Percentiles rank a stretch among this genome's conserved stretches.
Evolutionary conservation across 305 asterid species (phyloP).

Genomic region (Plantago coronopus): DNA sequence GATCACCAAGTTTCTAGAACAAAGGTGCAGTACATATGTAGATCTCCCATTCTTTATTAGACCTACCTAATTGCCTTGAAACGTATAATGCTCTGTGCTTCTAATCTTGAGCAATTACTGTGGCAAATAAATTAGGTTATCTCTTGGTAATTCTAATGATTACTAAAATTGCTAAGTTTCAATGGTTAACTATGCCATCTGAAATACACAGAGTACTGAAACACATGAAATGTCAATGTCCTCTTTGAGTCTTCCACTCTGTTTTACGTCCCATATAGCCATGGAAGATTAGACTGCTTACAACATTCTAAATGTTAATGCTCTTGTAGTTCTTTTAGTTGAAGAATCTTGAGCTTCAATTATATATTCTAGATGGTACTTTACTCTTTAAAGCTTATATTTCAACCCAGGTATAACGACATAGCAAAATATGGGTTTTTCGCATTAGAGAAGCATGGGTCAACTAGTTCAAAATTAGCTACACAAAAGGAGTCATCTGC

Average conservation of each 20-base stretch:
- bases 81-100: not conserved
- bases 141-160: not conserved
- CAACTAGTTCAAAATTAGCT: slow-evolving; percentile 37
- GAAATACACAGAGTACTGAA: not conserved
- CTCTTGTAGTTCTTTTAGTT: not conserved
- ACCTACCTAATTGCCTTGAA: too few species aligned
- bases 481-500: slow-evolving; percentile 34
- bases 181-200: not conserved
- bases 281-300: slow-evolving; percentile 4
- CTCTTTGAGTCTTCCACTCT: slow-evolving; percentile 12
- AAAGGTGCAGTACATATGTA: too few species aligned
- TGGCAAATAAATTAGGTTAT: not conserved
- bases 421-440: slow-evolving; percentile 81
- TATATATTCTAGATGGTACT: slow-evolving; percentile 10
- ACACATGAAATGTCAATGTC: not conserved
- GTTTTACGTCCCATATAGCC: not conserved
- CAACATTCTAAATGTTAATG: slow-evolving; percentile 5
- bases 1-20: too few species aligned
- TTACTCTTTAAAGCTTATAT: slow-evolving; percentile 15
- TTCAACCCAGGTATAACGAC: slow-evolving; percentile 68
- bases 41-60: too few species aligned
- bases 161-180: not conserved
- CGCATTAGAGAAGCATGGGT: slow-evolving; percentile 45
- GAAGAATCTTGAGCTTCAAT: not conserved
- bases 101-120: not conserved